Percentiles rank a stretch among this genome's conserved stretches.
phyloP scores from a whole-genome alignment of 108 stramenopile genomes.

The Schizochytrium sp. region DNA sequence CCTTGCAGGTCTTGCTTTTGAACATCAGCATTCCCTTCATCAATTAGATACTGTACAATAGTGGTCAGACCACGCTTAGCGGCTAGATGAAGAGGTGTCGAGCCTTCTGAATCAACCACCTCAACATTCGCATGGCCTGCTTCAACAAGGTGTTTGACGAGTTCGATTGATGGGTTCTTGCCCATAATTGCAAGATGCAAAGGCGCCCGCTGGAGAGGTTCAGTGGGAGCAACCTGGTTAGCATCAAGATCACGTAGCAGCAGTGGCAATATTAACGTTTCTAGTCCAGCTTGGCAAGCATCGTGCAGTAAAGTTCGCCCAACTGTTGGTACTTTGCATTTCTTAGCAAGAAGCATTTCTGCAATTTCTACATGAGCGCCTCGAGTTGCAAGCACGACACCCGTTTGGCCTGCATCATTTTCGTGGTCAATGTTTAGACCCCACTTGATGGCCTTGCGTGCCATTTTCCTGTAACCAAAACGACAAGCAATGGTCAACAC shows the following conservation, averaged over 20 bases:
- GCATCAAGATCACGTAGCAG: constrained; percentile 26
- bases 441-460: constrained; percentile 48
- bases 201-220: not conserved
- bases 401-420: not conserved
- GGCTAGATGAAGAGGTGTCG: constrained; percentile 37
- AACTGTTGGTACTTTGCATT: not conserved
- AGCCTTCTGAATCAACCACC: not conserved
- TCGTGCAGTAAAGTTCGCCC: constrained; percentile 40
- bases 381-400: constrained; percentile 17
- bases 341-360: constrained; percentile 21
- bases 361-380: constrained; percentile 44
- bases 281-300: constrained; percentile 37
- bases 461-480: not conserved
- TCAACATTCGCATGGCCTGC: constrained; percentile 16
- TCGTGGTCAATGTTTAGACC: constrained; percentile 38
- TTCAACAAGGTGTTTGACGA: not conserved
- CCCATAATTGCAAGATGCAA: not conserved
- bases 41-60: not conserved
- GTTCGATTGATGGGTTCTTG: not conserved
- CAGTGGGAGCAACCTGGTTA: constrained; percentile 18
- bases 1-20: constrained; percentile 7
- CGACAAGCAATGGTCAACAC: constrained; percentile 51
- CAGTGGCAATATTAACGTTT: constrained; percentile 11
- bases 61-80: not conserved
- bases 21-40: constrained; percentile 11